Evolutionary conservation across 75 land plant species (phyloP), one percentile per base, ranked within the genome.

Genomic region (Isoetes taiwanensis): DNA sequence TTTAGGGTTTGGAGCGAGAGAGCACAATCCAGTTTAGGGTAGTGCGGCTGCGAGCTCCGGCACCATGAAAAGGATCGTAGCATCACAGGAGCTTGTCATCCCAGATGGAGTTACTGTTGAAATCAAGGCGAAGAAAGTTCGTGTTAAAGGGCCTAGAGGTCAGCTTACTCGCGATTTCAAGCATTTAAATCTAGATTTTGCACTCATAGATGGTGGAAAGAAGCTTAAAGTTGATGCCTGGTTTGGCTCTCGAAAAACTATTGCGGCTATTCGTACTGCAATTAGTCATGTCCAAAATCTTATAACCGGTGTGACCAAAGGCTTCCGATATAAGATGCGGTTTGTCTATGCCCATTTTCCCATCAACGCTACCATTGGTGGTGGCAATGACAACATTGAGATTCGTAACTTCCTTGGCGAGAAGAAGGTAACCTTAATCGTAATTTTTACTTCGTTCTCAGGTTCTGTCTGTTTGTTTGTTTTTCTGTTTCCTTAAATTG

Each of bases 301-400:
- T 27, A 86, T 86, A 64, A 80, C 71, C 23, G 91, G 91, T 4
- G 91, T 86, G 62, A 86, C 91, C 59, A 77, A 77, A 64, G 88
- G 91, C 0, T 86, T 67, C 72, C 61, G 70, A 0, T 86, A 86
- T 81, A 86, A 83, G 76, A 83, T 85, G 90, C 34, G 90, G 53
- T 78, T 85, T 48, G 90, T 85, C 23, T 85, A 85, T 33, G 90
- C 90, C 50, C 90, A 85, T 54, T 85, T 85, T 46, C 90, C 90
- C 29, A 85, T 85, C 71, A 85, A 85, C 53, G 83, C 87, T 25
- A 64, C 59, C 67, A 85, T 85, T 63, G 56, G 76, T 30, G 59
- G 32, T 31, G 31, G 14, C 27, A 74, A 63, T 66, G 59, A 40
- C 43, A 42, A 58, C 59, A 85, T 85, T 42, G 87, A 85, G 88